Percentiles rank a stretch among this genome's conserved stretches.
Conservation (phyloP, 192 early-diverging fungal genomes). For the Gonapodya prolifera region DNA sequence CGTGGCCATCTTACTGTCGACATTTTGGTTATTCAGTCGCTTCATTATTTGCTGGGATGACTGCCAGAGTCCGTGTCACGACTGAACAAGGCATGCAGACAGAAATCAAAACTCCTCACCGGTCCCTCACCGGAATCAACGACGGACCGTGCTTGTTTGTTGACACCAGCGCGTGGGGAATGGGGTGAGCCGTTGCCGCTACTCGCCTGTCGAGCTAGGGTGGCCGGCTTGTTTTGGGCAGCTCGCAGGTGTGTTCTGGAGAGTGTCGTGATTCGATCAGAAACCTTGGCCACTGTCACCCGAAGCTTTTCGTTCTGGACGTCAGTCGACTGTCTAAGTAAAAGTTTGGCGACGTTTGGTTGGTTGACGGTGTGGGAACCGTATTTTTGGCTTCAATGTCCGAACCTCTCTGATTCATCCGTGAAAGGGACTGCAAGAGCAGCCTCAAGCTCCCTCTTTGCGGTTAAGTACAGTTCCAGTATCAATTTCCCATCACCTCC, state of each 20-base stretch:
- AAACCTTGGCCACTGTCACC: slow-evolving; percentile 22
- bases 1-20: background rate
- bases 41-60: slow-evolving; percentile 23
- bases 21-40: background rate
- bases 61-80: background rate
- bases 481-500: background rate
- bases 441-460: slow-evolving; percentile 20
- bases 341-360: background rate
- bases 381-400: background rate
- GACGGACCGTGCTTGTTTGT: slow-evolving; percentile 8
- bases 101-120: no score
- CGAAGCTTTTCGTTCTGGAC: slow-evolving; percentile 26
- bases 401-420: slow-evolving; percentile 15
- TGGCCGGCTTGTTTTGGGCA: slow-evolving; percentile 8
- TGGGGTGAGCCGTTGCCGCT: background rate
- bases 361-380: background rate
- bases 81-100: no score
- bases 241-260: no score
- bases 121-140: slow-evolving; percentile 22
- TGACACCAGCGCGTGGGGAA: background rate
- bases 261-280: slow-evolving; percentile 16
- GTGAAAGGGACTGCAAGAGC: slow-evolving; percentile 20
- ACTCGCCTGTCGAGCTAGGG: background rate
- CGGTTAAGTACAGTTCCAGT: slow-evolving; percentile 23
- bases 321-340: slow-evolving; percentile 17